Evolutionary conservation across 1,284 basidiomycete species (phyloP), one percentile per base, ranked within the genome.

Genomic region (Tylopilus orsonianus): DNA sequence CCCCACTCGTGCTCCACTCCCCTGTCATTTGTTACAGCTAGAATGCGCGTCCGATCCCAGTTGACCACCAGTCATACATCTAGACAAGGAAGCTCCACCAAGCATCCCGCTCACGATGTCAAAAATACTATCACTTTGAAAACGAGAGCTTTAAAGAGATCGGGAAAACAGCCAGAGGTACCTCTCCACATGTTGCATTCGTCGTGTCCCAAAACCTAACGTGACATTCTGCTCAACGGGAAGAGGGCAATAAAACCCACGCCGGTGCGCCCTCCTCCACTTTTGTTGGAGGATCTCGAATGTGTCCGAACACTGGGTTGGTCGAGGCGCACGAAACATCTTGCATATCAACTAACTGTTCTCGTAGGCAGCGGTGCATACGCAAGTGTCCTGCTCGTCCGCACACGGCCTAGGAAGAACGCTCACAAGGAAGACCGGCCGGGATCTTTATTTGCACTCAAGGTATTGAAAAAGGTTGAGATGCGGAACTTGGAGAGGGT

Each of bases 341-440:
- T 42, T 18, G 30, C 33, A 18, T 10, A 20, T 44, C 30, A 12
- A n/a, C 36, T 49, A 27, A 61, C 30, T 14, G 2, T 24, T 26
- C 16, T 2, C 35, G 32, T 29, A 76, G 74, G 75, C 8, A 56
- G 59, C n/a, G 74, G 77, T n/a, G 58, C 55, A 10, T 67, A 65
- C 53, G 69, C 68, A 8, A 61, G 63, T 18, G 77, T 77, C 12
- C 56, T 75, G n/a, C 62, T 78, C 5, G 75, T 72, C n/a, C 66
- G 56, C 7, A 60, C 62, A 32, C 58, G 58, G 6, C 30, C 29
- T 5, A 49, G 52, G 48, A 61, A 16, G 56, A 53, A 50, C 23
- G 19, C 18, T 0, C 64, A 71, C 47, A 51, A 44, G 14, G 46
- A 66, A 10, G 71, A 74, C 40, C 58, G 50, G 9, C 55, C 64